Evolutionary conservation across 1,139 yeast genomes (phyloP), one percentile per base, ranked within the genome.

Genomic region (Pichia sp.): DNA sequence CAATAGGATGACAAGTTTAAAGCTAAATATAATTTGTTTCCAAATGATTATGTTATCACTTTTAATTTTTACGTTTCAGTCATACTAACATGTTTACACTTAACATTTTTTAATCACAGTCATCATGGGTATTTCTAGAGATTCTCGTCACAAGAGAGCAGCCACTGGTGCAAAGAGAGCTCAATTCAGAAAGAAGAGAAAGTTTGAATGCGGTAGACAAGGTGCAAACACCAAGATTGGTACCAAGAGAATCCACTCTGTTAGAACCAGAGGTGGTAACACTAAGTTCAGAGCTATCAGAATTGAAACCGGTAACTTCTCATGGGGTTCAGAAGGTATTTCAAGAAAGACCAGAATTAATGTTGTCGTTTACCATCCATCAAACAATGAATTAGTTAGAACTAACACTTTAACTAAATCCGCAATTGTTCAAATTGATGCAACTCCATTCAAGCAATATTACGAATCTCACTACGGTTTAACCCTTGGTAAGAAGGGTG

Each of bases 151-250:
- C 89, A 92, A 92, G 87, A 95, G 98, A 79, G 79, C 97, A 69
- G 96, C 95, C 76, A 90, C 99, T 73, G 99, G 99, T 85, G 99
- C 98, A 74, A 90, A 89, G 80, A 90, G 97, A 79, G 97, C 98
- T 77, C 96, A 88, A 78, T 88, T 84, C 95, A 90, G 98, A 87
- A 92, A 92, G 92, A 92, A 92, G 96, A 84, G 99, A 84, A 92
- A 92, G 95, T 94, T 92, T 73, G 98, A 94, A 80, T 85, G 87
- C 76, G 99, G 99, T 69, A 95, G 99, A 81, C 98, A 92, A 82
- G 82, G 97, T 68, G 96, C 98, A 71, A 88, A 86, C 92, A 92
- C 99, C 80, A 89, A 88, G 82, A 90, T 92, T 69, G 98, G 98
- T 71, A 77, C 95, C 66, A 92, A 92, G 88, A 88, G 98, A 81